These are phyloP conservation scores for Penicillium parvum DNA, from an alignment of 495 filamentous ascomycete genomes.

Conservation along the genomic window DNA sequence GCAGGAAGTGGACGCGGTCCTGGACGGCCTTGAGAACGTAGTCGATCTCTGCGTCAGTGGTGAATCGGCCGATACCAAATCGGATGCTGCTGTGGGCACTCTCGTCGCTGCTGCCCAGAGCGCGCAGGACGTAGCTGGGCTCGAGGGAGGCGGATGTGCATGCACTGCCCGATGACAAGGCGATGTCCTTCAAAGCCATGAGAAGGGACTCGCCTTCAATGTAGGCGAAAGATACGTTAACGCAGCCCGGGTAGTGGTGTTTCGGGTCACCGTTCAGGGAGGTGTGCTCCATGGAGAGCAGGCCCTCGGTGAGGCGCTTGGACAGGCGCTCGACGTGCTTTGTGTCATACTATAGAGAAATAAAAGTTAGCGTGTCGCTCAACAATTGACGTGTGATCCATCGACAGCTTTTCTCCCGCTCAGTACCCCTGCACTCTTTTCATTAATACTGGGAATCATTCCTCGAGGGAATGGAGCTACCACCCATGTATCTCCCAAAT, in stretches of 20 bases:
- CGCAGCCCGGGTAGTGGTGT: constrained; percentile 89
- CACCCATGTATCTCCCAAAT: constrained; percentile 34
- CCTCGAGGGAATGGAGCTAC: constrained; percentile 36
- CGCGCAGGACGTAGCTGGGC: constrained; percentile 91
- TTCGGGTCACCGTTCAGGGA: constrained; percentile 80
- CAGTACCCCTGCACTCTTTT: constrained; percentile 52
- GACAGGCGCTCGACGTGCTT: constrained; percentile 79
- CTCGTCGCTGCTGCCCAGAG: constrained; percentile 92
- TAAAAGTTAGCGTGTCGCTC: constrained; percentile 26
- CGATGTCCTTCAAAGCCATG: constrained; percentile 98
- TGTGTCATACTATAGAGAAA: constrained; percentile 69
- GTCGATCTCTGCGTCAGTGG: constrained; percentile 91
- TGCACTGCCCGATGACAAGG: constrained; percentile 91
- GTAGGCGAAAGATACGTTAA: constrained; percentile 97
- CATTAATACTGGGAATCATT: constrained; percentile 40
- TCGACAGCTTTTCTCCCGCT: constrained; percentile 18
- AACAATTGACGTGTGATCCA: too few species aligned
- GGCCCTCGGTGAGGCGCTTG: constrained; percentile 72
- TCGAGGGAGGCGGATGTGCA: constrained; percentile 96
- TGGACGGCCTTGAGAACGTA: constrained; percentile 94
- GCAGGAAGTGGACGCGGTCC: constrained; percentile 83
- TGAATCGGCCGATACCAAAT: constrained; percentile 96
- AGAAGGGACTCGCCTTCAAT: constrained; percentile 96
- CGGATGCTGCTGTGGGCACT: constrained; percentile 96
- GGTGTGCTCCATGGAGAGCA: constrained; percentile 88